Evolutionary conservation across 352 stramenopile genomes (phyloP).

Genomic region (Globisporangium mamillatum): DNA sequence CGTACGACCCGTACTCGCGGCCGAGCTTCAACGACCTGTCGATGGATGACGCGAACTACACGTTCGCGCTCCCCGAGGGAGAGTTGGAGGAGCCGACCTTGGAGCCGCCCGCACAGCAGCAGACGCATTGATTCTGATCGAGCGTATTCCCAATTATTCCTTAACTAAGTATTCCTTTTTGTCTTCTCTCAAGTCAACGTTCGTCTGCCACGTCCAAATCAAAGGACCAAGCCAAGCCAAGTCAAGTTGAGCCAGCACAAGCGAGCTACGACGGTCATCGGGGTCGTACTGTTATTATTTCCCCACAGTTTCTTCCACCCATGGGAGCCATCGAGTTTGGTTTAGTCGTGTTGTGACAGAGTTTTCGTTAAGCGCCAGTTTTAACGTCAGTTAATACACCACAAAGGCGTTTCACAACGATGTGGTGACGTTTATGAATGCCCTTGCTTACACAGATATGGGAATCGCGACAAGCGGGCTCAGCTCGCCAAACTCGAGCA

Average conservation of each 20-base stretch:
- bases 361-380: background rate
- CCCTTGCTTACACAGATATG: too few relatives aligned
- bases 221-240: background rate
- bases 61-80: conserved; percentile 35
- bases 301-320: background rate
- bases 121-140: conserved; percentile 10
- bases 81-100: background rate
- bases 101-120: background rate
- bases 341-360: background rate
- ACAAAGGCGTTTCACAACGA: too few relatives aligned
- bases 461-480: too few relatives aligned
- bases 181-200: background rate
- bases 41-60: conserved; percentile 31
- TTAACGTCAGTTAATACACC: too few relatives aligned
- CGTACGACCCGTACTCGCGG: conserved; percentile 47
- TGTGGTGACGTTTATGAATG: too few relatives aligned
- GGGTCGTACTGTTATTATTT: background rate
- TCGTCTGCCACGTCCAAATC: background rate
- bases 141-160: conserved; percentile 1
- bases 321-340: background rate
- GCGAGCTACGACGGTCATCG: background rate
- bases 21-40: conserved; percentile 34
- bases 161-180: conserved; percentile 10
- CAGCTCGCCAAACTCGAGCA: too few relatives aligned
- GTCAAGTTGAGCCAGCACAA: background rate